Evolutionary conservation across 257 asterid genomes (phyloP).

Genomic region (Penstemon eatonii): DNA sequence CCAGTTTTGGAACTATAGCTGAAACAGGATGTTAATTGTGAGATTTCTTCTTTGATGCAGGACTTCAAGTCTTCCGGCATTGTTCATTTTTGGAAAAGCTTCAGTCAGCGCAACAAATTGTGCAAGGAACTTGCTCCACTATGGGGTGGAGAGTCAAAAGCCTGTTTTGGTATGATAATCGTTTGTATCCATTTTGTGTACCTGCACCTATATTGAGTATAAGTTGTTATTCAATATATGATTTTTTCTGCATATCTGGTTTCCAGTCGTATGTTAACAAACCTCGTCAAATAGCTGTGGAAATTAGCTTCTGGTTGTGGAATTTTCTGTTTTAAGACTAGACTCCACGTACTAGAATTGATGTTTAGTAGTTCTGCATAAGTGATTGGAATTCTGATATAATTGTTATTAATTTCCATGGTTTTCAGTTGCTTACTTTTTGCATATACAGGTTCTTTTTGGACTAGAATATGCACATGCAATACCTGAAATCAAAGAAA

Average conservation of each 20-base stretch:
- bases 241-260: not conserved
- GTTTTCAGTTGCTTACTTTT: conserved; percentile 24
- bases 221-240: conserved; percentile 1
- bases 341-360: not conserved
- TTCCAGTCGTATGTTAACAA: not conserved
- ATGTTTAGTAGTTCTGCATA: not conserved
- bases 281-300: not conserved
- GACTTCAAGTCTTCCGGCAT: conserved; percentile 81
- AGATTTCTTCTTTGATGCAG: conserved; percentile 39
- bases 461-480: conserved; percentile 90
- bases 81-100: conserved; percentile 81
- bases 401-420: conserved; percentile 21
- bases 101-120: conserved; percentile 52
- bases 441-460: conserved; percentile 68
- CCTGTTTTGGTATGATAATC: conserved; percentile 66
- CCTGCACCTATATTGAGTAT: conserved; percentile 12
- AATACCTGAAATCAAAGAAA: conserved; percentile 55
- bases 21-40: conserved; percentile 5
- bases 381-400: conserved; percentile 9
- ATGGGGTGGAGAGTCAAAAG: conserved; percentile 45
- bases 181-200: conserved; percentile 10
- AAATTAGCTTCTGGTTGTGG: conserved; percentile 11
- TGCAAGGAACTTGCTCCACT: conserved; percentile 44
- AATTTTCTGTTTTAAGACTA: conserved; percentile 1
- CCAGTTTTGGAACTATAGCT: not conserved